Evolutionary conservation across 352 stramenopile species (phyloP), one percentile per base, ranked within the genome.

Genomic region (Poterioochromonas sp.): DNA sequence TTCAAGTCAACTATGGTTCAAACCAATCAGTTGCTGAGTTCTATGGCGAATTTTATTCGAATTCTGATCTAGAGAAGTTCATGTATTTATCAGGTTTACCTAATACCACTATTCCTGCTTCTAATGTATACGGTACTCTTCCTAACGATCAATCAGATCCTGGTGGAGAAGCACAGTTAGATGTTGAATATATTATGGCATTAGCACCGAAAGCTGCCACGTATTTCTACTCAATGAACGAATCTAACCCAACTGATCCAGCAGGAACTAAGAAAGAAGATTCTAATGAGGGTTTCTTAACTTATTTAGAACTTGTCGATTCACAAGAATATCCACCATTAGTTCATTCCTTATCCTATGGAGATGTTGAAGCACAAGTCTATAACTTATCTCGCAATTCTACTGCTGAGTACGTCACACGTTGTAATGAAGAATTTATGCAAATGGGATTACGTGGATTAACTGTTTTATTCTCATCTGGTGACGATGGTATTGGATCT

Each of bases 311-410:
- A 15, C 26, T 35, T 32, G 54, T 65, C 3, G n/a, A 32, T 32
- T 29, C 5, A 29, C 8, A 65, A 65, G 54, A 65, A 39, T 65
- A 92, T 12, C 80, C 79, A 0, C 88, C 90, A 8, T 90, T 91
- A 22, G 84, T 96, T 0, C 83, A 95, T 8, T 94, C 89, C 0
- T 92, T 96, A 71, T 94, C 87, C 63, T 96, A 96, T 78, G 93
- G 91, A 11, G 89, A 94, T 51, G 83, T 91, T 68, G 81, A 84
- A 65, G 54, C 54, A 11, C 3, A 65, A 12, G 34, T 65, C n/a
- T 65, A 29, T 22, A 65, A 65, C 26, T 5, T 22, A 39, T 65
- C 54, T 12, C 8, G 26, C n/a, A 65, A 65, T 65, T 5, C 5
- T 32, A 29, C 54, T 22, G n/a, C 26, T 65, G 8, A 5, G 8